Evolutionary conservation across 495 filamentous ascomycete species (phyloP), one percentile per base, ranked within the genome.

Genomic region (Tricharina praecox): DNA sequence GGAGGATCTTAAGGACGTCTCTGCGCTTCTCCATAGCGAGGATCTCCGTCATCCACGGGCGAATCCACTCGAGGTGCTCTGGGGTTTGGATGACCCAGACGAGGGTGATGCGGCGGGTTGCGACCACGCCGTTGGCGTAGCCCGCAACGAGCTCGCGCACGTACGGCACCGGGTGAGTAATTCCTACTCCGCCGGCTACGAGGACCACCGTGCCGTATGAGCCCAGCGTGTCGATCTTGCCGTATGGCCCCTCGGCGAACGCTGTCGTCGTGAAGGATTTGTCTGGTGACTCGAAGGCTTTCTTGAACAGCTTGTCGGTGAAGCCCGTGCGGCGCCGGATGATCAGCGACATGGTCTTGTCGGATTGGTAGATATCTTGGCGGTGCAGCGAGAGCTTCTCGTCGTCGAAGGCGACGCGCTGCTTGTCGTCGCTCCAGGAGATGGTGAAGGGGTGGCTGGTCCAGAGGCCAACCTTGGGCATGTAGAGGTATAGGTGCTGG

Each of bases 11-110:
- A 33, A 97, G 74, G 2, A 87, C 73, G 21, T 95, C 83, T 21
- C 85, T 74, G 0, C 90, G 77, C 38, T 70, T 72, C 7, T 85
- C 82, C 69, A 95, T 82, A 2, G 74, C 74, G 28, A 97, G 71
- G 50, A 96, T 88, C 59, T 82, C 70, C 50, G 93, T 88, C 90
- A 97, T 97, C 83, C 82, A 97, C 5, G 79, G 75, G 4, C 82
- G 74, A 34, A 95, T 83, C 90, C 90, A 97, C 58, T 86, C 77
- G 21, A 97, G 72, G 52, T 86, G 81, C 47, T 95, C 88, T 20
- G 80, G 82, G 33, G 71, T 81, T 53, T 88, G 83, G 45, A 97
- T 82, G 37, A 79, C 78, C 90, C 90, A 97, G 39, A 94, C 76
- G 3, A 97, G 72, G 11, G 90, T 70, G 51, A 95, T 71, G 50